These are phyloP conservation scores for Mucor piriformis DNA, from an alignment of 371 early-diverging fungal genomes.

Conservation along the genomic window DNA sequence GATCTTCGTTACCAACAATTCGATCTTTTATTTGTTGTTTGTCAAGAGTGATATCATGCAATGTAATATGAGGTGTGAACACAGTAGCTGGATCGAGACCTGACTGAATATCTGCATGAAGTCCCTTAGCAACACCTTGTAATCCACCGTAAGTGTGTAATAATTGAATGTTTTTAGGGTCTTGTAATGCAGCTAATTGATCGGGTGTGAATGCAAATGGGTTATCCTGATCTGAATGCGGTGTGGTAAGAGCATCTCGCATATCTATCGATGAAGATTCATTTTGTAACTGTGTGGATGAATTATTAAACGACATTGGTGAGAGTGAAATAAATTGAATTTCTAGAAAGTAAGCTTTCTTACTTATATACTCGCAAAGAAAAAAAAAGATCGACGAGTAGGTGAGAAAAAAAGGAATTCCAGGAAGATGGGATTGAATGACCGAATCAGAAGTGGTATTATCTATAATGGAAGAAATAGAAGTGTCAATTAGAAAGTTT, in stretches of 20 bases:
- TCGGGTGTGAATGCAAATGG: slow-evolving; percentile 53
- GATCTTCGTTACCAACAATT: not conserved
- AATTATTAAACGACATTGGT: slow-evolving; percentile 1
- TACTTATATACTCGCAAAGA: not conserved
- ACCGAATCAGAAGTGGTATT: not conserved
- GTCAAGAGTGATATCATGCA: slow-evolving; percentile 25
- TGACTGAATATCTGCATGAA: slow-evolving; percentile 40
- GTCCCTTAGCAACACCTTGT: slow-evolving; percentile 46
- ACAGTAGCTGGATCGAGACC: slow-evolving; percentile 39
- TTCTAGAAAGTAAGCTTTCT: too few relatives aligned
- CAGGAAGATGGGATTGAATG: slow-evolving; percentile 4
- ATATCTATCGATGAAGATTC: slow-evolving; percentile 15
- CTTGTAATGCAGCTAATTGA: slow-evolving; percentile 50
- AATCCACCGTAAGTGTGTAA: slow-evolving; percentile 48
- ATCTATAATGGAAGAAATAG: slow-evolving; percentile 1
- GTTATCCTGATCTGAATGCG: slow-evolving; percentile 37
- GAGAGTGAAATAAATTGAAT: not conserved
- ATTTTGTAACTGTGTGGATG: not conserved
- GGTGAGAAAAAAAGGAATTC: not conserved
- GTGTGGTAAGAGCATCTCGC: slow-evolving; percentile 25
- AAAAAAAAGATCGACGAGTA: not conserved
- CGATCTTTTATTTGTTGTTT: not conserved
- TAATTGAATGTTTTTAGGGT: slow-evolving; percentile 52
- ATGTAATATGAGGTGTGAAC: slow-evolving; percentile 17
- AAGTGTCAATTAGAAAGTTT: slow-evolving; percentile 3